phyloP scores from a whole-genome alignment of 345 rosid genomes.

The Dipteronia sinensis region DNA sequence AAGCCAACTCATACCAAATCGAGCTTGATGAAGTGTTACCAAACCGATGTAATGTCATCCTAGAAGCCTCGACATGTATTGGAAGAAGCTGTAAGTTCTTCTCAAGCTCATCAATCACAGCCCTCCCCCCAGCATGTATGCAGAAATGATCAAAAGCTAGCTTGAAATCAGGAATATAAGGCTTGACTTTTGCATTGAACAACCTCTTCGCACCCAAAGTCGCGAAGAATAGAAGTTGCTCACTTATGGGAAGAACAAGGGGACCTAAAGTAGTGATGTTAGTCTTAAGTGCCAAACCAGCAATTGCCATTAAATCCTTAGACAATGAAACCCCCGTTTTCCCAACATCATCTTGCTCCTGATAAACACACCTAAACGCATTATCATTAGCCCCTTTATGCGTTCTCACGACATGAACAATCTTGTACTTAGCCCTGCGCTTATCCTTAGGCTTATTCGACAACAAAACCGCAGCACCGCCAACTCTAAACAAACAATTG shows the following conservation, averaged over 20 bases:
- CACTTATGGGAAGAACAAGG: constrained; percentile 85
- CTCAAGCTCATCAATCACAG: constrained; percentile 93
- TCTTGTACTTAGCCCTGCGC: constrained; percentile 72
- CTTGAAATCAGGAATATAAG: constrained; percentile 92
- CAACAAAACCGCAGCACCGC: constrained; percentile 73
- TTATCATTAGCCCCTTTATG: constrained; percentile 87
- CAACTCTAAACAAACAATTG: constrained; percentile 84
- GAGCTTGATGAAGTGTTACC: constrained; percentile 95
- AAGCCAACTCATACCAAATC: constrained; percentile 90
- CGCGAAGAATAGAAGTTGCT: constrained; percentile 77
- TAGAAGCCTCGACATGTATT: constrained; percentile 71
- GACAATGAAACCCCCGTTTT: constrained; percentile 88
- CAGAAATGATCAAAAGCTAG: constrained; percentile 93
- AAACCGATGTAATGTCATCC: constrained; percentile 87
- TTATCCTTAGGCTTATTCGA: constrained; percentile 62
- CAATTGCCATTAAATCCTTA: constrained; percentile 88
- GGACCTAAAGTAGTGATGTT: constrained; percentile 92
- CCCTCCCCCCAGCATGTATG: constrained; percentile 89
- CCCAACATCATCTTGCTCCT: constrained; percentile 81
- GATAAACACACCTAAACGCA: constrained; percentile 82
- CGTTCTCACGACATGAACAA: constrained; percentile 87
- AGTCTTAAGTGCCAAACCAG: constrained; percentile 84
- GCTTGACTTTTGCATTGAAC: constrained; percentile 65
- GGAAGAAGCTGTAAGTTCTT: constrained; percentile 84
- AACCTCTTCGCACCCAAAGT: constrained; percentile 67